phyloP scores from a whole-genome alignment of 192 early-diverging fungal species.

The Entomortierella parvispora region DNA sequence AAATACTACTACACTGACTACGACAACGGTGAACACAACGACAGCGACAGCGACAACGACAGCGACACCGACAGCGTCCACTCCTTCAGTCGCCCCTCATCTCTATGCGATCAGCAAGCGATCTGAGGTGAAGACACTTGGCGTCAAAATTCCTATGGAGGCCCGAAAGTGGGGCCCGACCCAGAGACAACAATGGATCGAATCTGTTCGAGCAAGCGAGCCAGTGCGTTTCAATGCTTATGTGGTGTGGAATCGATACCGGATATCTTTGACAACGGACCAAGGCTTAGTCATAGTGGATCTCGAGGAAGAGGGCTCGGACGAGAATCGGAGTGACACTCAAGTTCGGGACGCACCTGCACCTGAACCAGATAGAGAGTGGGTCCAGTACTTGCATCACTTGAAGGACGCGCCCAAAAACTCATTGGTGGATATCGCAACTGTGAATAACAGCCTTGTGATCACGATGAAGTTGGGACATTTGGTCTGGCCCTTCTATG shows the following conservation, averaged over 20 bases:
- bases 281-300: conserved; percentile 22
- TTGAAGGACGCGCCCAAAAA: conserved; percentile 10
- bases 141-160: background rate
- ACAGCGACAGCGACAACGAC: background rate
- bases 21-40: too few species aligned
- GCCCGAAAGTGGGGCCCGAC: background rate
- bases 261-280: conserved; percentile 14
- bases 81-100: too few species aligned
- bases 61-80: background rate
- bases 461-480: conserved; percentile 20
- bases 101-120: conserved; percentile 8
- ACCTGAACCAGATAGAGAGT: conserved; percentile 1
- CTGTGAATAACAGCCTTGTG: conserved; percentile 20
- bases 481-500: conserved; percentile 35
- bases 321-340: background rate
- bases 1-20: too few species aligned
- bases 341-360: too few species aligned
- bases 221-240: conserved; percentile 30
- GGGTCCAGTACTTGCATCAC: conserved; percentile 22
- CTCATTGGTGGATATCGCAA: conserved; percentile 35
- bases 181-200: conserved; percentile 6
- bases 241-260: conserved; percentile 42
- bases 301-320: conserved; percentile 13
- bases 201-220: background rate
- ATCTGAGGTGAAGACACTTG: conserved; percentile 22